phyloP scores from a whole-genome alignment of 371 early-diverging fungal genomes.

The Mucor plumbeus region DNA sequence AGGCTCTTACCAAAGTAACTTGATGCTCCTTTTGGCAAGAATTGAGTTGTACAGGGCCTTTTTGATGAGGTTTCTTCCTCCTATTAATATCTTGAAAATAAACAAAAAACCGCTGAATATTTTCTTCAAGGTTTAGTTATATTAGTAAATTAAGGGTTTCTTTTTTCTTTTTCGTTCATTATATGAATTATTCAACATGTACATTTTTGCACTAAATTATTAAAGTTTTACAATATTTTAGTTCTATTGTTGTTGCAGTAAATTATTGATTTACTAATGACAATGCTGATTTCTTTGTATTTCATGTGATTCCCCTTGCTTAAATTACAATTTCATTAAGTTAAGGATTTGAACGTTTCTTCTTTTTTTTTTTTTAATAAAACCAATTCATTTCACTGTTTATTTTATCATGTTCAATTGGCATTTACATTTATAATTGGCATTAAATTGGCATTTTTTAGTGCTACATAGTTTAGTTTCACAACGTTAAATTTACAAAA shows the following conservation, averaged over 20 bases:
- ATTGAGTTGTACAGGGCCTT: neutral
- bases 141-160: neutral
- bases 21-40: constrained; percentile 12
- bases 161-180: neutral
- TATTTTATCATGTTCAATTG: neutral
- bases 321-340: neutral
- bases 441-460: neutral
- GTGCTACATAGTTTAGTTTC: neutral
- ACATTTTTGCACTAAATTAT: constrained; percentile 1
- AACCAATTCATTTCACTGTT: neutral
- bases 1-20: constrained; percentile 10
- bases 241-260: constrained; percentile 5
- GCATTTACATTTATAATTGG: neutral
- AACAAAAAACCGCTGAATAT: neutral
- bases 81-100: neutral
- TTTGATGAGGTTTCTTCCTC: neutral
- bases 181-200: neutral
- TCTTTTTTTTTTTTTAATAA: neutral
- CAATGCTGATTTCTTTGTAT: neutral
- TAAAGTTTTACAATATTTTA: neutral
- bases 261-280: neutral
- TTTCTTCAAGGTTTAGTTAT: neutral
- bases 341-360: neutral
- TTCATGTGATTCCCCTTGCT: neutral
- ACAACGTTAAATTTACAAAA: constrained; percentile 8